Evolutionary conservation across 345 rosid species (phyloP).

Genomic region (Pseudoturritis turrita): DNA sequence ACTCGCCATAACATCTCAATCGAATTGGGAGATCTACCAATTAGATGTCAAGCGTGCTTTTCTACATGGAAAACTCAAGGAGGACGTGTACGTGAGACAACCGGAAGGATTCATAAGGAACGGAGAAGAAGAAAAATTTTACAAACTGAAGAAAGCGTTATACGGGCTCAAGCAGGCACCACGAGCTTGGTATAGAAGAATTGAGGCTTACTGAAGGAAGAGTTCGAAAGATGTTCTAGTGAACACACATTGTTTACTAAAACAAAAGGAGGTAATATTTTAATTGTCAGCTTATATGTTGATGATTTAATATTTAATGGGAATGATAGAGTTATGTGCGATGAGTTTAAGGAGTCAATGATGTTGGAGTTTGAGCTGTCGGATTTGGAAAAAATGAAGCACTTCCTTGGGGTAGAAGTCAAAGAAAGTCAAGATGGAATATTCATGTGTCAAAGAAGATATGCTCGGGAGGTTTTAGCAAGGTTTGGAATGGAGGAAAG

Average conservation of each 20-base stretch:
- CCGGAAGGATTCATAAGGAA: not conserved
- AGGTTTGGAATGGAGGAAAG: not conserved
- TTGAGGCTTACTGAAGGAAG: not conserved
- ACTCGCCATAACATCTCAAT: not conserved
- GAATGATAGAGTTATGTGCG: not conserved
- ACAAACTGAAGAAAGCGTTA: not conserved
- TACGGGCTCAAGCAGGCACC: not conserved
- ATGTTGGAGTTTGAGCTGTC: not conserved
- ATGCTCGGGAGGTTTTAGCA: not conserved
- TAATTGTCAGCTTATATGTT: not conserved
- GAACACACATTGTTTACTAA: not conserved
- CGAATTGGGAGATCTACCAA: not conserved
- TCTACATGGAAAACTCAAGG: not conserved
- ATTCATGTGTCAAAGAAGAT: not conserved
- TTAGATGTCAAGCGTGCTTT: not conserved
- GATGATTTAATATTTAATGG: not conserved
- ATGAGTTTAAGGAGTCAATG: not conserved
- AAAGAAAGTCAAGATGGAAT: not conserved
- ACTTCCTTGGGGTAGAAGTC: not conserved
- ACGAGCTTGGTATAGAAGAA: not conserved
- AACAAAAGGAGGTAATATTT: not conserved
- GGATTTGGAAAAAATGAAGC: too few species aligned
- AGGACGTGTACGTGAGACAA: not conserved
- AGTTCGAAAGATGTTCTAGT: not conserved
- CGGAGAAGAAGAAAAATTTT: not conserved